Evolutionary conservation across 2,329 filamentous ascomycete genomes (phyloP).

Genomic region (Calcarisporium arbuscula): DNA sequence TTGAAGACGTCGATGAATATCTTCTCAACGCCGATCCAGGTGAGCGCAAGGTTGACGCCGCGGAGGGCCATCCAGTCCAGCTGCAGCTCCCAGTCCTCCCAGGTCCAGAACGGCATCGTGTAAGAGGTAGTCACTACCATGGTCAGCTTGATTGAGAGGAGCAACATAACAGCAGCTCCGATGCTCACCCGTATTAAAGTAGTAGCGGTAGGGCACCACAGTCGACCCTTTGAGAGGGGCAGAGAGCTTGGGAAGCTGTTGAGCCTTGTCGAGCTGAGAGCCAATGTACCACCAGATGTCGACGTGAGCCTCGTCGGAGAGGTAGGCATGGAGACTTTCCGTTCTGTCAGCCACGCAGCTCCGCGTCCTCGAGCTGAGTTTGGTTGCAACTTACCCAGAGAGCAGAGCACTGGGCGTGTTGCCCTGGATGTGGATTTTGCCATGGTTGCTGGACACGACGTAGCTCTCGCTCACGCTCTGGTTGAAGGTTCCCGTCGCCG

Average conservation of each 20-base stretch:
- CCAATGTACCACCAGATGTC: slow-evolving; percentile 16
- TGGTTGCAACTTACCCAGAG: slow-evolving; percentile 11
- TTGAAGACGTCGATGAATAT: slow-evolving; percentile 40
- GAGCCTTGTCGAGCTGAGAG: slow-evolving; percentile 11
- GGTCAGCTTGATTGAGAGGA: slow-evolving; percentile 18
- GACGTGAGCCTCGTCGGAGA: slow-evolving; percentile 11
- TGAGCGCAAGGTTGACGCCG: slow-evolving; percentile 42
- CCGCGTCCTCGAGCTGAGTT: no score
- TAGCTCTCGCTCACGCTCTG: slow-evolving; percentile 12
- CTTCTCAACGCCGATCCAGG: slow-evolving; percentile 46
- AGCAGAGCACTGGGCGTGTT: slow-evolving; percentile 11
- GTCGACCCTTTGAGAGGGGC: slow-evolving; percentile 7
- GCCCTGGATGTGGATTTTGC: slow-evolving; percentile 12
- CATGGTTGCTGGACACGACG: slow-evolving; percentile 9
- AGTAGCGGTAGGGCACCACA: slow-evolving; percentile 12
- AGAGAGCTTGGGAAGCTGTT: slow-evolving; percentile 9
- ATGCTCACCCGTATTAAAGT: slow-evolving; percentile 19
- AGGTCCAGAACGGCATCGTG: slow-evolving; percentile 42
- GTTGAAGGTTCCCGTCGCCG: neutral
- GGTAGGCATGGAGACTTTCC: slow-evolving; percentile 12
- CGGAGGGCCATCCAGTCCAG: slow-evolving; percentile 46
- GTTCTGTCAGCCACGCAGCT: neutral
- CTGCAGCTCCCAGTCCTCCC: slow-evolving; percentile 46
- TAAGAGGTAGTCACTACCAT: slow-evolving; percentile 42
- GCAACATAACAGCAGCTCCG: slow-evolving; percentile 11